phyloP scores from a whole-genome alignment of 2,329 filamentous ascomycete genomes.

The Scedosporium aurantiacum region DNA sequence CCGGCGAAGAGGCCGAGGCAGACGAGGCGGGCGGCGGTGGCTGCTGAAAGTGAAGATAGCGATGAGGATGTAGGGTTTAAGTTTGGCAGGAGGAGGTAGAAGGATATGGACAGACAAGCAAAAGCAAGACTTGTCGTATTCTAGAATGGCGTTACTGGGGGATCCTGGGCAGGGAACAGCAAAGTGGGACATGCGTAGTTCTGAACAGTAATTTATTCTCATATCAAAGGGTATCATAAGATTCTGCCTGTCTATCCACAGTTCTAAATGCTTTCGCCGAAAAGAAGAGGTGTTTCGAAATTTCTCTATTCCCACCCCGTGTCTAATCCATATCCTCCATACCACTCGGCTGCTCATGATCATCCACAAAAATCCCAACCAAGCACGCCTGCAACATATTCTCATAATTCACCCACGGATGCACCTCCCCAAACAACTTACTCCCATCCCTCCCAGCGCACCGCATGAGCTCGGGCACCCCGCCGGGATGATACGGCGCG shows the following conservation, averaged over 20 bases:
- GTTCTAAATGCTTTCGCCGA: no score
- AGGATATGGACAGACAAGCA: not conserved
- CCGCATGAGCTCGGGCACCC: conserved; percentile 59
- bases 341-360: conserved; percentile 31
- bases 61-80: conserved; percentile 47
- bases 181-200: no score
- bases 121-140: not conserved
- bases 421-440: conserved; percentile 53
- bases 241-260: not conserved
- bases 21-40: conserved; percentile 22
- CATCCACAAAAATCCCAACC: conserved; percentile 51
- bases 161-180: no score
- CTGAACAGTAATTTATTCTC: not conserved
- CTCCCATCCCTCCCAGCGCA: conserved; percentile 52
- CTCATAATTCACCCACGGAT: conserved; percentile 64
- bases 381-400: conserved; percentile 55
- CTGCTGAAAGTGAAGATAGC: conserved; percentile 31
- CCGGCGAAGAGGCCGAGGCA: conserved; percentile 22
- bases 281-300: no score
- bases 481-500: conserved; percentile 81
- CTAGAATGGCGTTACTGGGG: not conserved
- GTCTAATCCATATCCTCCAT: conserved; percentile 53
- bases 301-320: no score
- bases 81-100: conserved; percentile 33
- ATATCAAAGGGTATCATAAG: conserved; percentile 1